These are phyloP conservation scores for Solanum pinnatisectum DNA, from an alignment of 257 asterid species.

Conservation along the genomic window DNA sequence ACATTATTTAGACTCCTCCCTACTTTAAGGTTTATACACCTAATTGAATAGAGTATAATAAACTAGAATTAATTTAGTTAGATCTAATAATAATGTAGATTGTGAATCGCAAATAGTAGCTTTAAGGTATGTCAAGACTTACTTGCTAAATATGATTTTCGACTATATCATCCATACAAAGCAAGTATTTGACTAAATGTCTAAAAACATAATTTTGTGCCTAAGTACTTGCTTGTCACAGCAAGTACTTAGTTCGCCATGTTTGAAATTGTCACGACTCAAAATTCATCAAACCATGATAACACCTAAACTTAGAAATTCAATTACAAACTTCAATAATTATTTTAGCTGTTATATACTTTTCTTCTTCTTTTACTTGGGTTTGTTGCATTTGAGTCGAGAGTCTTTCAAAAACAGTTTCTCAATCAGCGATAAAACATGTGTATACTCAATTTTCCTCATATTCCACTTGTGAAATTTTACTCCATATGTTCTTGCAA, in stretches of 20 bases:
- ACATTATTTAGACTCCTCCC: background rate
- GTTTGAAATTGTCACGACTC: too few species aligned
- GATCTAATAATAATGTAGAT: background rate
- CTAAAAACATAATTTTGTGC: too few species aligned
- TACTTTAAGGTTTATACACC: background rate
- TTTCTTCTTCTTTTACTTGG: too few species aligned
- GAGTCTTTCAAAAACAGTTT: accelerated
- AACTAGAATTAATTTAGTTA: too few species aligned
- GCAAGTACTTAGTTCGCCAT: background rate
- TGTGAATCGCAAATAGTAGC: too few species aligned
- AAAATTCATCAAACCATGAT: background rate
- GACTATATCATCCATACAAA: background rate
- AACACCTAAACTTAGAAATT: background rate
- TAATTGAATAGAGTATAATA: background rate
- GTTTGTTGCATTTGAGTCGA: background rate
- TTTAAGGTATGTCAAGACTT: background rate
- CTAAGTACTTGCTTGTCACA: too few species aligned
- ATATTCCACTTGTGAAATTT: background rate
- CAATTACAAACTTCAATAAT: background rate
- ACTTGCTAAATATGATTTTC: background rate
- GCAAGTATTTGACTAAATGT: background rate
- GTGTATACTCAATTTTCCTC: background rate
- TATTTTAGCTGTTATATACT: background rate
- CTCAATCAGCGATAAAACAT: accelerated
- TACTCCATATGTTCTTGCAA: background rate